Evolutionary conservation across 2,329 filamentous ascomycete genomes (phyloP).

Genomic region (Geosmithia flava): DNA sequence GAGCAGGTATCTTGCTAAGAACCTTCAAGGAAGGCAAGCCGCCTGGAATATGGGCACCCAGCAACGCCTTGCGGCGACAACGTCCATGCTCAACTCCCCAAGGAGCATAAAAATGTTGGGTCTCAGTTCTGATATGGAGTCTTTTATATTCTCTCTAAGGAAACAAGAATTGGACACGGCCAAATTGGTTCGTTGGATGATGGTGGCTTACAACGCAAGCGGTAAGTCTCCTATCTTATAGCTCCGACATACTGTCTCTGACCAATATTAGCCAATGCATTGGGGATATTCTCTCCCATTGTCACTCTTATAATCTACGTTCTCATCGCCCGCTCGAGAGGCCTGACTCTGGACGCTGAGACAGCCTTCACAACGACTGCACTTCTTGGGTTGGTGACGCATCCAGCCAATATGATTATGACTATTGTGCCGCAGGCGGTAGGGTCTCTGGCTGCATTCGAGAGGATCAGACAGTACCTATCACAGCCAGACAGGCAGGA

Average conservation of each 20-base stretch:
- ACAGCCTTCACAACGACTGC: background rate
- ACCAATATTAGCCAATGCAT: constrained; percentile 19
- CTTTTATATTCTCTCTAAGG: background rate
- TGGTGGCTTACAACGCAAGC: constrained; percentile 24
- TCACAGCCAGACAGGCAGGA: background rate
- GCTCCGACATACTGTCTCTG: too few species aligned
- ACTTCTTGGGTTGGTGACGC: background rate
- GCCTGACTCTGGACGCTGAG: background rate
- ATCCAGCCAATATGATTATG: background rate
- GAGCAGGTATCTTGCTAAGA: background rate
- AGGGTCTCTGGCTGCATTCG: background rate
- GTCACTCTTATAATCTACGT: constrained; percentile 23
- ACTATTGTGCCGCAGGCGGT: background rate
- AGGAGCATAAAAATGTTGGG: background rate
- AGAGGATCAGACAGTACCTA: background rate
- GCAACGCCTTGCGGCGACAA: background rate
- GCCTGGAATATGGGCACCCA: background rate
- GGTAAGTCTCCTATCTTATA: constrained; percentile 13
- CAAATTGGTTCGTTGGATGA: constrained; percentile 21
- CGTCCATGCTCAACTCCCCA: background rate
- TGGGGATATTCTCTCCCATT: constrained; percentile 26
- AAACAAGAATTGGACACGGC: background rate
- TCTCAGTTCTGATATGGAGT: background rate
- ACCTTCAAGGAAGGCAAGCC: background rate
- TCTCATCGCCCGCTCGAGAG: constrained; percentile 8